Conservation (phyloP, 495 filamentous ascomycete species). For the Clavariopsis aquatica region DNA sequence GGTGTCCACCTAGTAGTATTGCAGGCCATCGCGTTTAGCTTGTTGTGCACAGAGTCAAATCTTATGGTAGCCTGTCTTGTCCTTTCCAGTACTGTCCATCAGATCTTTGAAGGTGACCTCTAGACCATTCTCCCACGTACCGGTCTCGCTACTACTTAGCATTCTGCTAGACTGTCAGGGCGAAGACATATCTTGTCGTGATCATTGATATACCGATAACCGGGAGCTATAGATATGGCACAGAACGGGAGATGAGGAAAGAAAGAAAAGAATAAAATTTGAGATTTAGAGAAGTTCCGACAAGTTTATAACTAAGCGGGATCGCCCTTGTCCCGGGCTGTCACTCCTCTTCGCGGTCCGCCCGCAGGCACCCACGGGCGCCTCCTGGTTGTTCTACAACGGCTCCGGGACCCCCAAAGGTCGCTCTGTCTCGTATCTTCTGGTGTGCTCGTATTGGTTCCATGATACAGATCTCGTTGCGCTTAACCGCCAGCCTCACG, state of each 20-base stretch:
- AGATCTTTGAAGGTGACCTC: slow-evolving; percentile 12
- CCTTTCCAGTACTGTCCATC: slow-evolving; percentile 10
- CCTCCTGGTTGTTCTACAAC: slow-evolving; percentile 1
- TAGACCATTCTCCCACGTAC: slow-evolving; percentile 13
- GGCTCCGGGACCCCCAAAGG: slow-evolving; percentile 1
- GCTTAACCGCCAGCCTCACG: slow-evolving; percentile 5
- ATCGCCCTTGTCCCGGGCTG: slow-evolving; percentile 2
- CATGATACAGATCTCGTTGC: slow-evolving; percentile 8
- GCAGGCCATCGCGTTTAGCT: slow-evolving; percentile 6
- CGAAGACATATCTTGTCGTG: slow-evolving; percentile 3
- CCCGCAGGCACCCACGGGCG: slow-evolving; percentile 4
- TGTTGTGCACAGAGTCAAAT: slow-evolving; percentile 11
- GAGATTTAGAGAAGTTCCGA: slow-evolving; percentile 1
- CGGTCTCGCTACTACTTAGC: background rate
- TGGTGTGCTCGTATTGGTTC: slow-evolving; percentile 1
- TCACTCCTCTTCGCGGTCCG: slow-evolving; percentile 2
- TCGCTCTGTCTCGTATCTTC: slow-evolving; percentile 8
- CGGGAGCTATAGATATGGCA: slow-evolving; percentile 4
- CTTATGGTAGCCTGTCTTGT: slow-evolving; percentile 16
- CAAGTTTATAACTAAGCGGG: slow-evolving; percentile 1
- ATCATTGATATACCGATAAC: slow-evolving; percentile 6
- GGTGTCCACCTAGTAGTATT: no score
- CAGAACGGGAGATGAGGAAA: slow-evolving; percentile 3
- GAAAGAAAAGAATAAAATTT: background rate
- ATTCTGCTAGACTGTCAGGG: slow-evolving; percentile 6